Base-by-base conservation (phyloP, 208 protist species). In the Histomonas meleagridis region DNA sequence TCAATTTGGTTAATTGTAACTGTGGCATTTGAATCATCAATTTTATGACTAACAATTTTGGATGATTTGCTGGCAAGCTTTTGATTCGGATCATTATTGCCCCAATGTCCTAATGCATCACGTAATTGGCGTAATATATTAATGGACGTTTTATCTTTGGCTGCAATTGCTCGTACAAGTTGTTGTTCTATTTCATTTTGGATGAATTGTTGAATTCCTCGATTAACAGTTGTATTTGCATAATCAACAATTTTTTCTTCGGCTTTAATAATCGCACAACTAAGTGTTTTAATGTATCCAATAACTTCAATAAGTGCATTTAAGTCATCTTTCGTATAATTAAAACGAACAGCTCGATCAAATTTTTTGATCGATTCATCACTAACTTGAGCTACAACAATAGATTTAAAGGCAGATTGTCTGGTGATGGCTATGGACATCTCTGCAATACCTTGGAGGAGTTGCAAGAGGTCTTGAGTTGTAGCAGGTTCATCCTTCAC, bases 271-370 rank as follows among this genome's bases (percentile, higher is more conserved):
- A 40, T 10, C 26, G 46, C 55, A 18, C 26, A 46, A 18, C 16
- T 38, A 18, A 86, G 32, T 86, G 76, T 57, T 48, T 86, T 86
- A 38, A 86, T 43, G 14, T 51, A 55, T 14, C 76, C 76, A 38
- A 86, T 86, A 38, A 86, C n/a, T 86, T 86, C 76, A 46, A 86
- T 48, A 16, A 86, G 76, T 5, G 23, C 28, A 38, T 86, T n/a
- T 2, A 86, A 38, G 38, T 86, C 76, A 12, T 51, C 46, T 38
- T 16, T 14, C n/a, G 21, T n/a, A n/a, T 86, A 86, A 46, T 86
- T 86, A 7, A 51, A 86, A n/a, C 46, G 23, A 16, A 86, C 46
- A 46, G 46, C 43, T 51, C 43, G 40, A 86, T 86, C 76, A 46
- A 55, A 86, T 2, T 86, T 51, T 43, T 32, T 40, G 2, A 55